phyloP scores from a whole-genome alignment of 2,329 filamentous ascomycete genomes.

The Trichoderma breve region DNA sequence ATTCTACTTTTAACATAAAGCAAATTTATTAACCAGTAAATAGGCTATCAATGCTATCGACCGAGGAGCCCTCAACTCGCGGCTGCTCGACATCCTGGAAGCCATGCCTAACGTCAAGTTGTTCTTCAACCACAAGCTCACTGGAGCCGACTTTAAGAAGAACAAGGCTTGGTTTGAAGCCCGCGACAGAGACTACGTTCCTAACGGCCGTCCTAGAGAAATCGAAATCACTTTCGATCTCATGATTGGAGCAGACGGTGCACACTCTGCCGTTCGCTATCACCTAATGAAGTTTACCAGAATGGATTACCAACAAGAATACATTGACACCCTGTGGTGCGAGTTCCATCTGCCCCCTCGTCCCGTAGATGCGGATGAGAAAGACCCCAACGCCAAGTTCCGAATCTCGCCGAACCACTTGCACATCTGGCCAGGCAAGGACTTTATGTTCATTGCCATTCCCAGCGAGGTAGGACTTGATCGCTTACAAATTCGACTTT shows the following conservation, averaged over 20 bases:
- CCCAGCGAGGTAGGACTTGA: conserved; percentile 58
- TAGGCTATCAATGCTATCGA: conserved; percentile 86
- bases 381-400: conserved; percentile 52
- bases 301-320: conserved; percentile 89
- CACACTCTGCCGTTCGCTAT: conserved; percentile 85
- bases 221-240: conserved; percentile 86
- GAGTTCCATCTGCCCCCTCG: conserved; percentile 78
- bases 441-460: conserved; percentile 98
- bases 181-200: conserved; percentile 35
- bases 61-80: conserved; percentile 76
- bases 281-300: conserved; percentile 94
- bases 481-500: conserved; percentile 22
- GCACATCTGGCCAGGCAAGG: conserved; percentile 93
- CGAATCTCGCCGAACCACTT: conserved; percentile 87
- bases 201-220: conserved; percentile 57
- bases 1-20: background rate
- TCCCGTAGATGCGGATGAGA: conserved; percentile 25
- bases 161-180: conserved; percentile 86
- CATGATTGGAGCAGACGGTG: conserved; percentile 91
- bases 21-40: conserved; percentile 11
- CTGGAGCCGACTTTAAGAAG: conserved; percentile 77
- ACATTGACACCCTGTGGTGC: conserved; percentile 96
- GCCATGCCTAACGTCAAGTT: conserved; percentile 84
- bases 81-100: conserved; percentile 79
- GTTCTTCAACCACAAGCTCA: conserved; percentile 91